Conservation (phyloP, 2,329 filamentous ascomycete species). For the Nemania abortiva region DNA sequence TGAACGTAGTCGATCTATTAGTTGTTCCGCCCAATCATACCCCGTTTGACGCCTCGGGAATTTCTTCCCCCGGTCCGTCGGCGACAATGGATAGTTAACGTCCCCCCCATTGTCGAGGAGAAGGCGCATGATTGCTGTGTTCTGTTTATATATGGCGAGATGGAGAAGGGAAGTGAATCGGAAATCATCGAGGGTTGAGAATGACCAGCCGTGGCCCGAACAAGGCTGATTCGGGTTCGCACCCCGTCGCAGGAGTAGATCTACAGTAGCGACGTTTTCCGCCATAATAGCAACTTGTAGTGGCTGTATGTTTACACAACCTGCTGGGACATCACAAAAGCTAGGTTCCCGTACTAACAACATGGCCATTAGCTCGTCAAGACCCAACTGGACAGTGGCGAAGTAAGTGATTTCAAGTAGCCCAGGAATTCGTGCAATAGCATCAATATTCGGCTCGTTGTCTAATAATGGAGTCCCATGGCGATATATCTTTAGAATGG, state of each 20-base stretch:
- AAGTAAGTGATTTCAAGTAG: background rate
- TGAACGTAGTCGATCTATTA: background rate
- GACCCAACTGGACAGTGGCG: background rate
- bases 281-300: slow-evolving; percentile 4
- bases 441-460: background rate
- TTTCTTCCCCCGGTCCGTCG: no score
- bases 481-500: background rate
- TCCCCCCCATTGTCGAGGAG: background rate
- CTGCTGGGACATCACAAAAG: background rate
- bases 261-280: background rate
- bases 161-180: background rate
- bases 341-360: background rate
- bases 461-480: background rate
- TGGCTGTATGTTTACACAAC: background rate
- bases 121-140: background rate
- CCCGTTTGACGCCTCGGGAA: no score
- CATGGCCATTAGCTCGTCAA: background rate
- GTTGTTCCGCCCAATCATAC: no score
- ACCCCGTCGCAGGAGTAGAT: background rate
- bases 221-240: no score
- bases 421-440: background rate
- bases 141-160: background rate
- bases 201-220: no score
- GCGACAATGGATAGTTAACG: no score
- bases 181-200: no score